phyloP scores from a whole-genome alignment of 768 basidiomycete genomes.

The Podaxis sp. region DNA sequence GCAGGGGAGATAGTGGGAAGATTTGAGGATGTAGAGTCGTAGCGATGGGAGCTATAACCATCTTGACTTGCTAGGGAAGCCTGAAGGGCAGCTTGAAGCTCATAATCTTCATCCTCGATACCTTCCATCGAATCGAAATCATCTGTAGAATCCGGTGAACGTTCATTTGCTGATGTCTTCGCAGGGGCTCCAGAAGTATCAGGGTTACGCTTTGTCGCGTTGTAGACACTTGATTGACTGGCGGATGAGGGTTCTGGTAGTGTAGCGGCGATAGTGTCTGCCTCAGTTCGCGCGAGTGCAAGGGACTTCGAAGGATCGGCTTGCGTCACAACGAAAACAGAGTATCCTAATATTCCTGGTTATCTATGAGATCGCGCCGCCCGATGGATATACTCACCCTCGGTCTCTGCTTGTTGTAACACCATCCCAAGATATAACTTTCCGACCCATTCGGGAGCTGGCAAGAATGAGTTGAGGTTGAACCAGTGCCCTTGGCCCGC shows the following conservation, averaged over 20 bases:
- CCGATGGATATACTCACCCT: constrained; percentile 49
- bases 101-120: constrained; percentile 83
- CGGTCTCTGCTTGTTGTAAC: constrained; percentile 81
- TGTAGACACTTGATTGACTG: constrained; percentile 12
- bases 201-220: constrained; percentile 6
- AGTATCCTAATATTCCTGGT: constrained; percentile 57
- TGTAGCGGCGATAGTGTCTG: constrained; percentile 69
- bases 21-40: neutral
- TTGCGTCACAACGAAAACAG: constrained; percentile 74
- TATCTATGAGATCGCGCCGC: constrained; percentile 1
- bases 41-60: neutral
- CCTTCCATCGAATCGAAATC: constrained; percentile 28
- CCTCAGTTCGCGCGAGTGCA: constrained; percentile 62
- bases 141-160: constrained; percentile 14
- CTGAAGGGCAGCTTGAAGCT: constrained; percentile 84
- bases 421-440: constrained; percentile 84
- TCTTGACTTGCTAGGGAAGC: constrained; percentile 55
- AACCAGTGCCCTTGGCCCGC: constrained; percentile 75
- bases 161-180: neutral
- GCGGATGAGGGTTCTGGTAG: constrained; percentile 55
- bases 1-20: constrained; percentile 14
- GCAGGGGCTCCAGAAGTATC: neutral
- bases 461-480: constrained; percentile 79
- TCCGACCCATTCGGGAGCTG: constrained; percentile 78
- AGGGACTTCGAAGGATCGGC: constrained; percentile 52